Evolutionary conservation across 345 rosid genomes (phyloP), one percentile per base, ranked within the genome.

Genomic region (Melaleuca quinquenervia): DNA sequence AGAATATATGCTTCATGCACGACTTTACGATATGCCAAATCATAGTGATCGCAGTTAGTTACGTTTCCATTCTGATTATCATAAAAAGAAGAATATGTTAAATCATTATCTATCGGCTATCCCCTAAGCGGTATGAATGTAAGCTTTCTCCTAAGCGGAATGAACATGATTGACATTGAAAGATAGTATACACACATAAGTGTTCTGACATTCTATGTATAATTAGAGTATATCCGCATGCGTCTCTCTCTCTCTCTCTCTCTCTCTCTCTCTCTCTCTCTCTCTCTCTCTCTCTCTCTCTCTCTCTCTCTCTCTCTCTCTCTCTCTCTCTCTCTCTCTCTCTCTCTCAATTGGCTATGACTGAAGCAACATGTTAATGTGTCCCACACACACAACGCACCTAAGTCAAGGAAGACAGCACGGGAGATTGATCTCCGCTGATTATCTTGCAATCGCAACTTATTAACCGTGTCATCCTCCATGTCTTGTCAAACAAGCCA

Each of bases 181-280:
- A 7, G 18, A 36, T 36, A 70, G 78, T 8, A 36, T 32, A 36
- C 36, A 36, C 18, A 70, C 48, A 36, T 41, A 50, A 21, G 27
- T 89, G 52, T 82, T 90, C 86, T 86, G 88, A 86, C 84, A 51
- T 89, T 87, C 86, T 90, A 88, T 56, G 86, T 87, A 84, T 70
- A 36, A 51, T 86, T n/a, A 58, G 85, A 53, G 84, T 82, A 60
- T 11, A 75, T 86, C 86, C 84, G 85, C 87, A 53, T 16, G 80
- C 13, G 8, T 20, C 76, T 64, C 14, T 56, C 32, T 56, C 62
- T 54, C 58, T 54, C 56, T 53, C 56, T 49, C 50, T 49, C 50
- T 49, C 50, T 49, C 24, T 53, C 26, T 21, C 56, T 53, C 58
- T 54, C 74, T 13, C 70, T 56, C 50, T 54, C 52, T 83, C 49